Percentiles rank a stretch among this genome's conserved stretches.
Conservation (phyloP, 257 asterid species). For the Ilex asprella region DNA sequence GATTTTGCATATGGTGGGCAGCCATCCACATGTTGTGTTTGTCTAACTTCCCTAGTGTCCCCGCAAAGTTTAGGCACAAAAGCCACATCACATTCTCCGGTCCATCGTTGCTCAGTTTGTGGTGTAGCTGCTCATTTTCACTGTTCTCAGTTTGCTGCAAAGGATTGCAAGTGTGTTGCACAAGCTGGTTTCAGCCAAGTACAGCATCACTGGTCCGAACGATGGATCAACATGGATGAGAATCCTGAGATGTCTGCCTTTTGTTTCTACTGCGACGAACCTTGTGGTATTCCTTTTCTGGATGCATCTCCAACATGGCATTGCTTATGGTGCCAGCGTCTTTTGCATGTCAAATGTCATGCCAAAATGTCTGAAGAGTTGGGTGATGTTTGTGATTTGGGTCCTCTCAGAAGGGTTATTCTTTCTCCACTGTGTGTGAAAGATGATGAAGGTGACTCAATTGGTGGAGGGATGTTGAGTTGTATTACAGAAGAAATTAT, state of each 20-base stretch:
- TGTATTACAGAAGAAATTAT: constrained; percentile 45
- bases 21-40: constrained; percentile 75
- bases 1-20: constrained; percentile 52
- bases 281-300: constrained; percentile 73
- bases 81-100: constrained; percentile 32
- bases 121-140: constrained; percentile 66
- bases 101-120: constrained; percentile 72
- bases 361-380: constrained; percentile 72
- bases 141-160: constrained; percentile 64
- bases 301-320: constrained; percentile 87
- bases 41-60: constrained; percentile 53
- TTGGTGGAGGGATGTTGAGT: constrained; percentile 19
- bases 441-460: constrained; percentile 40
- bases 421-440: constrained; percentile 78
- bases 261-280: constrained; percentile 78
- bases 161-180: constrained; percentile 76
- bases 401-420: constrained; percentile 69
- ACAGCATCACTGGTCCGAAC: constrained; percentile 86
- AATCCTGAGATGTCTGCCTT: constrained; percentile 75
- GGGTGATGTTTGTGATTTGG: constrained; percentile 73
- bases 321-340: constrained; percentile 82
- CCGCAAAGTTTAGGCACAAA: constrained; percentile 53
- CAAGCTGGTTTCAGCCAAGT: constrained; percentile 58
- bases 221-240: constrained; percentile 73
- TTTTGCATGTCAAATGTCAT: constrained; percentile 79